Percentiles rank a stretch among this genome's conserved stretches.
Conservation (phyloP, 2,329 filamentous ascomycete species). For the Aspergillus ochraceus region DNA sequence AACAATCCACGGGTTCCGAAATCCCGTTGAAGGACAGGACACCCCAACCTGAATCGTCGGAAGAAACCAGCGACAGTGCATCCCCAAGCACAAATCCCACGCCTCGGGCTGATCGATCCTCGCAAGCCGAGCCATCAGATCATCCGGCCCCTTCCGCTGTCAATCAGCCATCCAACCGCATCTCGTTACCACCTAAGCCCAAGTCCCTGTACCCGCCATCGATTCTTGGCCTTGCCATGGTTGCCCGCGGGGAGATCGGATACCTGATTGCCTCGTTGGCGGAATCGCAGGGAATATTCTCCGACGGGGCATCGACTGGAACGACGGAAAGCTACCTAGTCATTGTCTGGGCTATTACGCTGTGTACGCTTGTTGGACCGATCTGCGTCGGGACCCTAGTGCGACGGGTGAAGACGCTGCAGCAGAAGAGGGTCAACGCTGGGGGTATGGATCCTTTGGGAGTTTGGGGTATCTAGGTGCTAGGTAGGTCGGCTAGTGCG, state of each 20-base stretch:
- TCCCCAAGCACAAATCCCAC: not conserved
- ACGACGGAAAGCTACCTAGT: constrained; percentile 53
- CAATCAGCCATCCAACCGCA: not conserved
- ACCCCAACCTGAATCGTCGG: not conserved
- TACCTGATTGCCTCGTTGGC: constrained; percentile 73
- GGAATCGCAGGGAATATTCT: constrained; percentile 54
- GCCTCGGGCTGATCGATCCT: not conserved
- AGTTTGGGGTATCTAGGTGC: constrained; percentile 42
- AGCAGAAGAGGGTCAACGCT: constrained; percentile 21
- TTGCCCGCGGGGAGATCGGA: constrained; percentile 76
- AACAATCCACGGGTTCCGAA: not conserved
- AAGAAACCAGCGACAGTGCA: not conserved
- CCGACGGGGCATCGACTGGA: constrained; percentile 9
- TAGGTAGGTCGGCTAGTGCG: not conserved
- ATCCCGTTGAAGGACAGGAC: not conserved
- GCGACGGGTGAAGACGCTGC: constrained; percentile 46
- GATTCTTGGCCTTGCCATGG: constrained; percentile 70
- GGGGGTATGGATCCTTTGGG: constrained; percentile 42
- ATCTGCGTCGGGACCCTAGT: constrained; percentile 54
- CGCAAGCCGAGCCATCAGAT: not conserved
- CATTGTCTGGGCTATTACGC: constrained; percentile 57
- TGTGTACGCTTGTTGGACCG: constrained; percentile 58
- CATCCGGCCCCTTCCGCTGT: not conserved
- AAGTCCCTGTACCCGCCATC: constrained; percentile 66
- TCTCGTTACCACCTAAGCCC: constrained; percentile 45